Conservation (phyloP, 257 asterid genomes). For the Capsicum baccatum region DNA sequence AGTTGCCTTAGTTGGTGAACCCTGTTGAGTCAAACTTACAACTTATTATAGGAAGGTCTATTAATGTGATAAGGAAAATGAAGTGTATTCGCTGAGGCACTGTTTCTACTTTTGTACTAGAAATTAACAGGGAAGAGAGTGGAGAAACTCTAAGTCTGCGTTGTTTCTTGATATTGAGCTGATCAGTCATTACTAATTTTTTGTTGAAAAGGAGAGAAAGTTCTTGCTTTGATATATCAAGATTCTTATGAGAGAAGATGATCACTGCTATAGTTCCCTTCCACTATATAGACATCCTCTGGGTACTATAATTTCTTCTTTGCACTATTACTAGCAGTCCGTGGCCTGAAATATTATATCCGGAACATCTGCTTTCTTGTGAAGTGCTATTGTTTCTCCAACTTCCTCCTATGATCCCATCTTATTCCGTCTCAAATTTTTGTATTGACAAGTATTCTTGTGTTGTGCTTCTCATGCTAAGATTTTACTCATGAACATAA, state of each 20-base stretch:
- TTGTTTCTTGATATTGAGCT: not conserved
- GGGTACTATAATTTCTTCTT: not conserved
- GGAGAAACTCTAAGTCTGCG: not conserved
- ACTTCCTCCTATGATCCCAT: slow-evolving; percentile 5
- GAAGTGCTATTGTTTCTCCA: not conserved
- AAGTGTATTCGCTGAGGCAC: not conserved
- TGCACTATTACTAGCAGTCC: not conserved
- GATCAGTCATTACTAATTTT: not conserved
- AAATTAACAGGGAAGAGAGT: not conserved
- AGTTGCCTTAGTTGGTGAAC: not conserved
- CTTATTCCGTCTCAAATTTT: not conserved
- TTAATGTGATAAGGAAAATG: not conserved
- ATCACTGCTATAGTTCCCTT: not conserved
- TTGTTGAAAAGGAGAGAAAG: not conserved
- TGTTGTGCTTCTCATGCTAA: not conserved
- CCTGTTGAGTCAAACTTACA: slow-evolving; percentile 12
- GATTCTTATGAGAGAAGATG: not conserved
- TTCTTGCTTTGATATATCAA: not conserved
- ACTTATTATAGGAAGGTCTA: not conserved
- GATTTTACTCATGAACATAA: not conserved
- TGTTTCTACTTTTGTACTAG: not conserved
- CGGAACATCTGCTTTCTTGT: not conserved
- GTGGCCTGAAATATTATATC: not conserved
- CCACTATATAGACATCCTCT: slow-evolving; percentile 12
- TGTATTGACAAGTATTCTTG: not conserved